A percentile compares a stretch with the other conserved stretches of the same genome.
Conservation (phyloP, 108 stramenopile genomes). For the Discostella pseudostelligera region DNA sequence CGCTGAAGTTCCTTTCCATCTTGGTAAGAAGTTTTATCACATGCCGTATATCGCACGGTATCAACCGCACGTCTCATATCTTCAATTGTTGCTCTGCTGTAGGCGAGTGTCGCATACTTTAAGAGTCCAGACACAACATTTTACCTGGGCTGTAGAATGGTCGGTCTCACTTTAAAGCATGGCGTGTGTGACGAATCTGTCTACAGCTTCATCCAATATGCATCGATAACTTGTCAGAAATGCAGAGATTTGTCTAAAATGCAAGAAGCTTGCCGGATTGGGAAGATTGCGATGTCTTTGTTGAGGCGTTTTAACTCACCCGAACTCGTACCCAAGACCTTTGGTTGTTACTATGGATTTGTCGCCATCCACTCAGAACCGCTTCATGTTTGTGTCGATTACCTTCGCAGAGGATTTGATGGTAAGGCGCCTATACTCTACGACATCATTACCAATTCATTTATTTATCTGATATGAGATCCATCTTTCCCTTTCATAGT, state of each 20-base stretch:
- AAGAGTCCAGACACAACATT: not conserved
- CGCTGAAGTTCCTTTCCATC: not conserved
- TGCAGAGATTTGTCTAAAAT: not conserved
- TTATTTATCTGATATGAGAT: not conserved
- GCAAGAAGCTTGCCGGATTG: not conserved
- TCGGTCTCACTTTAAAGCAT: conserved; percentile 3
- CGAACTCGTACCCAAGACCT: not conserved
- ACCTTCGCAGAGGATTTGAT: not conserved
- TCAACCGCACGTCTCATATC: not conserved
- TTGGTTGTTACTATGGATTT: not conserved
- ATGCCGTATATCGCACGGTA: not conserved
- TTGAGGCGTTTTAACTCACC: not conserved
- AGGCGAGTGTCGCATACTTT: not conserved
- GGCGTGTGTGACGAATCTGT: conserved; percentile 7
- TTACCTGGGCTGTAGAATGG: not conserved
- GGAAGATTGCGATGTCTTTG: not conserved
- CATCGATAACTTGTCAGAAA: not conserved
- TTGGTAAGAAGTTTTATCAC: not conserved
- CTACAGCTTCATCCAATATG: not conserved
- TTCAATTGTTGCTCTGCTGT: not conserved
- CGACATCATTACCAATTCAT: not conserved
- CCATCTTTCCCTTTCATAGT: not conserved
- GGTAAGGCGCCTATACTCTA: not conserved
- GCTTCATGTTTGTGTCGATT: not conserved
- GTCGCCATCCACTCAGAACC: conserved; percentile 3